These are phyloP conservation scores for Melastoma malabathricum DNA, from an alignment of 345 rosid genomes.

Conservation along the genomic window DNA sequence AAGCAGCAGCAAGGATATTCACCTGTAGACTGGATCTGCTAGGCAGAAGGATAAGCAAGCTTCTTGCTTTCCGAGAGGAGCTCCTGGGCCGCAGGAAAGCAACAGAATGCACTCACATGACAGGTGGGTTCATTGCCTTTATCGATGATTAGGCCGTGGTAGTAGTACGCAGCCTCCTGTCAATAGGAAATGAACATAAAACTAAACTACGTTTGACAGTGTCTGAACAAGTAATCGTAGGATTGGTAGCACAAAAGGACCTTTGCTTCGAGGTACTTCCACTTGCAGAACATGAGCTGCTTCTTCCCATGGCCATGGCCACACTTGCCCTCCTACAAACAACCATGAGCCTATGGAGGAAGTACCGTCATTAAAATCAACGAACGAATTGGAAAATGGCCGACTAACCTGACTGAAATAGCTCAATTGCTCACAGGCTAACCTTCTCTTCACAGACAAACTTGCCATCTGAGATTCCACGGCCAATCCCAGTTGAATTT, in stretches of 20 bases:
- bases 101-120: constrained; percentile 57
- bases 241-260: constrained; percentile 13
- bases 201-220: background rate
- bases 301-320: constrained; percentile 45
- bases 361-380: background rate
- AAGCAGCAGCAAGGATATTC: background rate
- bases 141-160: constrained; percentile 78
- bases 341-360: constrained; percentile 44
- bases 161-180: constrained; percentile 89
- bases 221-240: background rate
- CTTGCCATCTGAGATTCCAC: constrained; percentile 80
- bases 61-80: constrained; percentile 74
- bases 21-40: constrained; percentile 73
- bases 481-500: constrained; percentile 89
- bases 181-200: background rate
- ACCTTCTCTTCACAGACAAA: constrained; percentile 78
- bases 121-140: constrained; percentile 67
- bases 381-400: background rate
- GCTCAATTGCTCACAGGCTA: constrained; percentile 78
- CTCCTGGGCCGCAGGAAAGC: constrained; percentile 82
- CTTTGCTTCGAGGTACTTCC: constrained; percentile 94
- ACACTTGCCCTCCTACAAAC: constrained; percentile 44
- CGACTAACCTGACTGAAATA: constrained; percentile 55
- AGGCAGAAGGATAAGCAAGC: constrained; percentile 75
- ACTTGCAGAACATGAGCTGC: constrained; percentile 64